phyloP scores from a whole-genome alignment of 352 stramenopile genomes.

The Globisporangium perplexum region DNA sequence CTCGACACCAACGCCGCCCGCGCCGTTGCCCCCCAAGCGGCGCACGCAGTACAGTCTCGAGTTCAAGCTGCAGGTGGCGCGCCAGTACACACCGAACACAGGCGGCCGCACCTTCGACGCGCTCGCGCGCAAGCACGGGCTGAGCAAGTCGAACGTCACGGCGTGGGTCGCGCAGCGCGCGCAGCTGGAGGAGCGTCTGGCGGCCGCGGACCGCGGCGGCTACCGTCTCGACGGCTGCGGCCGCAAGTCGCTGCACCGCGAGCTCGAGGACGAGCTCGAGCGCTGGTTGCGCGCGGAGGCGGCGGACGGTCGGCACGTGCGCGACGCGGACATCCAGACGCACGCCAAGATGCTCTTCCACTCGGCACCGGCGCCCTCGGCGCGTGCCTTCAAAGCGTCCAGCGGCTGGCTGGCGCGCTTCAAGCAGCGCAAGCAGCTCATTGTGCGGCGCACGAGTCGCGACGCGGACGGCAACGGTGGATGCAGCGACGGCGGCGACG shows the following conservation, averaged over 20 bases:
- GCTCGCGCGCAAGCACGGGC: slow-evolving; percentile 12
- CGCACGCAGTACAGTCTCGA: slow-evolving; percentile 21
- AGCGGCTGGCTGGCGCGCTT: slow-evolving; percentile 18
- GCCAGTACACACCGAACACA: slow-evolving; percentile 10
- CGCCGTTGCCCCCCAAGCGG: background rate
- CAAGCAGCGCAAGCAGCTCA: slow-evolving; percentile 15
- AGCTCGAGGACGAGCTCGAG: slow-evolving; percentile 13
- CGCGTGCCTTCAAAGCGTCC: slow-evolving; percentile 13
- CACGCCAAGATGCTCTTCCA: slow-evolving; percentile 10
- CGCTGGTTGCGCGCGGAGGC: slow-evolving; percentile 8
- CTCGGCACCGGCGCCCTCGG: slow-evolving; percentile 5
- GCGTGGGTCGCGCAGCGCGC: slow-evolving; percentile 13
- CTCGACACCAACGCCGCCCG: no score
- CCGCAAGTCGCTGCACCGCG: slow-evolving; percentile 13
- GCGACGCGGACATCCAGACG: slow-evolving; percentile 13
- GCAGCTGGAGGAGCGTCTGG: slow-evolving; percentile 7
- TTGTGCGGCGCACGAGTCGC: slow-evolving; percentile 3
- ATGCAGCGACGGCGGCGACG: background rate
- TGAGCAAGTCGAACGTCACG: slow-evolving; percentile 17
- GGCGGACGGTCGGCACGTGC: slow-evolving; percentile 11
- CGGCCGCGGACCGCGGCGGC: slow-evolving; percentile 1
- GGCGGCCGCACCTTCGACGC: slow-evolving; percentile 11
- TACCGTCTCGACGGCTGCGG: slow-evolving; percentile 14
- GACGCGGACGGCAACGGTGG: background rate
- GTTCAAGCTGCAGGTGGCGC: slow-evolving; percentile 16